These are phyloP conservation scores for Paramecium biaurelia DNA, from an alignment of 73 alveolate species.

Conservation along the genomic window DNA sequence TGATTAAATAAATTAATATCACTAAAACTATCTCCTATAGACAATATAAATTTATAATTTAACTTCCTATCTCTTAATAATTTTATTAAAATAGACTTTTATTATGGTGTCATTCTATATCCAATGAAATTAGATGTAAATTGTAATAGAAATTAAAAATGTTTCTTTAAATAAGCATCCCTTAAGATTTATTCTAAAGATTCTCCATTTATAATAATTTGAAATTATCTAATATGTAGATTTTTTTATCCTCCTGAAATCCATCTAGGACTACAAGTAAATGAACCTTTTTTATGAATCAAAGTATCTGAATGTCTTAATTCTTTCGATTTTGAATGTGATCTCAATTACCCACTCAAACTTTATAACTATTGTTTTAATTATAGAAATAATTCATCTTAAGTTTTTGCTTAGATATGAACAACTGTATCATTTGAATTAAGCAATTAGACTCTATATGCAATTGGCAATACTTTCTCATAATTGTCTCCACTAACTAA, in stretches of 20 bases:
- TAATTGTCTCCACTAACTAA: constrained; percentile 21
- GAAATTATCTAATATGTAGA: background rate
- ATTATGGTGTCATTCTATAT: background rate
- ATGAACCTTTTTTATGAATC: background rate
- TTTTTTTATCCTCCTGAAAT: background rate
- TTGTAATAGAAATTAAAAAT: background rate
- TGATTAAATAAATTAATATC: background rate
- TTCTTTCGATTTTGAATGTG: background rate
- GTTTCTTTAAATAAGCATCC: constrained; percentile 16
- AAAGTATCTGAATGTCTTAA: constrained; percentile 22
- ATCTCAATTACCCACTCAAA: background rate
- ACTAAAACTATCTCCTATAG: constrained; percentile 48
- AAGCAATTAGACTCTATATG: background rate
- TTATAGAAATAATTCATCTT: background rate
- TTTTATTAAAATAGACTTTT: background rate
- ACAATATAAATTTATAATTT: background rate
- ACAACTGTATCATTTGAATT: background rate
- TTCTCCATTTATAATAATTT: constrained; percentile 5
- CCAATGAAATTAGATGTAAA: constrained; percentile 29
- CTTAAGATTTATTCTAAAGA: background rate
- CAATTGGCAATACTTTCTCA: constrained; percentile 40
- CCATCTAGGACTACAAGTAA: background rate
- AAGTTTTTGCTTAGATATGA: background rate
- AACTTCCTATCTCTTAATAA: background rate
- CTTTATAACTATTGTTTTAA: background rate